phyloP scores from a whole-genome alignment of 2,329 filamentous ascomycete genomes.

The Cercospora janseana region DNA sequence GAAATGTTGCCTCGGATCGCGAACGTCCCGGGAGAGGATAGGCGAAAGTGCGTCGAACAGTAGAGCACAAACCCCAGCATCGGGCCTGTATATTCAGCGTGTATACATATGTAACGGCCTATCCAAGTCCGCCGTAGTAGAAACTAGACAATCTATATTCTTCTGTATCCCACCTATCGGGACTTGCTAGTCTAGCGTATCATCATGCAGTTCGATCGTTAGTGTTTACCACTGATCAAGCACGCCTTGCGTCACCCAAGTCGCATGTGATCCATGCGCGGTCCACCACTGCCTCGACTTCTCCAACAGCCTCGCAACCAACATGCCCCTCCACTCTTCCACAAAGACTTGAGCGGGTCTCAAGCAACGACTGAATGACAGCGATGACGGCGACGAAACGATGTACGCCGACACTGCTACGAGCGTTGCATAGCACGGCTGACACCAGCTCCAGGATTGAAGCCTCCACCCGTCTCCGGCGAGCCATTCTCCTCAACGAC shows the following conservation, averaged over 20 bases:
- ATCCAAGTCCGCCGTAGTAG: constrained; percentile 3
- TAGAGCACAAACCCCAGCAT: background rate
- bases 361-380: constrained; percentile 17
- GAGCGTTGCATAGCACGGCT: background rate
- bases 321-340: background rate
- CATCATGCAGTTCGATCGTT: too few relatives aligned
- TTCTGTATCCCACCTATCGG: too few relatives aligned
- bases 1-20: background rate
- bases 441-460: constrained; percentile 61
- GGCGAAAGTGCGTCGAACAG: background rate
- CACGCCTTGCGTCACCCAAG: constrained; percentile 10
- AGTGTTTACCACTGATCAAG: too few relatives aligned
- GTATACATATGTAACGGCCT: constrained; percentile 17
- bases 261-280: constrained; percentile 7
- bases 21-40: background rate
- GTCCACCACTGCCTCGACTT: constrained; percentile 9
- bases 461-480: constrained; percentile 70
- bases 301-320: background rate
- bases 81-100: constrained; percentile 15
- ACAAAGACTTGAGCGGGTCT: constrained; percentile 25
- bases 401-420: constrained; percentile 16
- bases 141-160: constrained; percentile 1
- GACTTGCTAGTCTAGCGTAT: too few relatives aligned
- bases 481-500: constrained; percentile 76
- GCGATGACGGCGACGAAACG: constrained; percentile 14